Evolutionary conservation across 1,284 basidiomycete species (phyloP).

Genomic region (Uromyces viciae-fabae): DNA sequence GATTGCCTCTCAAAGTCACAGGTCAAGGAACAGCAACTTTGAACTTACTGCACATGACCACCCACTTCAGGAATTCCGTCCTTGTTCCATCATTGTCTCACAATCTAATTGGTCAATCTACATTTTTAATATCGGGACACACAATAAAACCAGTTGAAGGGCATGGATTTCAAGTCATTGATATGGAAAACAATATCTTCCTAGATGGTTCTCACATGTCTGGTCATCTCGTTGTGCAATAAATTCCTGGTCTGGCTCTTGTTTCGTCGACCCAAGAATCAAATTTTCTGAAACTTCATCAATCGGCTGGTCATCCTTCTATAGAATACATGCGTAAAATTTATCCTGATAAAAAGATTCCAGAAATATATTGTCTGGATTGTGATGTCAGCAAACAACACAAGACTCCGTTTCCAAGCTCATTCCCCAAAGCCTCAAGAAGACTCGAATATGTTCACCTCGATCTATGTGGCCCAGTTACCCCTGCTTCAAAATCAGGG

Average conservation of each 20-base stretch:
- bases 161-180: neutral
- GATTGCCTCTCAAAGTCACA: neutral
- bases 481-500: neutral
- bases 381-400: neutral
- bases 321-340: slow-evolving; percentile 11
- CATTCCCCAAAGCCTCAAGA: neutral
- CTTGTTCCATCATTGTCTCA: neutral
- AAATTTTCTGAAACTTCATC: neutral
- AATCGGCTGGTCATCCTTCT: slow-evolving; percentile 1
- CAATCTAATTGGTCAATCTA: neutral
- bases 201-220: neutral
- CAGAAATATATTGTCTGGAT: neutral
- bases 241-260: too few relatives aligned
- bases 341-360: neutral
- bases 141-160: neutral
- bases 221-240: neutral
- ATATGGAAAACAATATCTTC: neutral
- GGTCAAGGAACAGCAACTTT: neutral
- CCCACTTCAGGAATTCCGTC: neutral
- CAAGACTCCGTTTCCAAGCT: neutral
- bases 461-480: neutral
- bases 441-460: slow-evolving; percentile 3
- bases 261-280: too few relatives aligned
- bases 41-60: neutral
- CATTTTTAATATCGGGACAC: neutral